Conservation (phyloP, 31 red algal species). For the Odonthalia washingtoniensis region DNA sequence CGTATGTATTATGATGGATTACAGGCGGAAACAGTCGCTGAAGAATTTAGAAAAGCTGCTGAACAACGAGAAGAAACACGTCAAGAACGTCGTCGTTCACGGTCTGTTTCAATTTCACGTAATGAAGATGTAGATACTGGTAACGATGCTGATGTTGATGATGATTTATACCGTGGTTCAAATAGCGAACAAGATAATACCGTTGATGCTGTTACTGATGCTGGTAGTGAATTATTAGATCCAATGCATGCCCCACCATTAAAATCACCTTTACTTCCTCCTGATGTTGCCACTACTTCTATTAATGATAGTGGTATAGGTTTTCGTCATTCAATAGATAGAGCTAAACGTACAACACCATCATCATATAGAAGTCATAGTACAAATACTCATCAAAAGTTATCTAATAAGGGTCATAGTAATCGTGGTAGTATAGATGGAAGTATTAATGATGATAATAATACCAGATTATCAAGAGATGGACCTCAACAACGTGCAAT, state of each 20-base stretch:
- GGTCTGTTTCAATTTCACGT: not conserved
- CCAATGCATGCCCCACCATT: constrained; percentile 45
- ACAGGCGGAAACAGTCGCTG: constrained; percentile 23
- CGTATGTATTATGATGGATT: constrained; percentile 77
- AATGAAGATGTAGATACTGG: constrained; percentile 26
- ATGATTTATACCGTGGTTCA: not conserved
- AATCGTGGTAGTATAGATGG: no score
- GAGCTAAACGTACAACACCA: no score
- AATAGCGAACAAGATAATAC: not conserved
- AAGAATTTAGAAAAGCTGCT: constrained; percentile 39
- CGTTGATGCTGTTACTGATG: not conserved
- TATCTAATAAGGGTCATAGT: no score
- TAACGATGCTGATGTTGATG: constrained; percentile 32
- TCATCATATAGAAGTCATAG: no score
- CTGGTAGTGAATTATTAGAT: constrained; percentile 32
- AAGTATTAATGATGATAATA: no score
- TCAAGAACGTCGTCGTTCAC: not conserved
- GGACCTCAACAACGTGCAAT: not conserved
- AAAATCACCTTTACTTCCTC: not conserved
- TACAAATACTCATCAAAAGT: no score
- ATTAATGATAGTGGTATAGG: not conserved
- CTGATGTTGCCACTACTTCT: not conserved
- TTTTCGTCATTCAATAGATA: no score
- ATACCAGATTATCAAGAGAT: no score
- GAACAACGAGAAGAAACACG: constrained; percentile 28